Base-by-base conservation (phyloP, 2,329 filamentous ascomycete species). In the Venturiaceae sp. region DNA sequence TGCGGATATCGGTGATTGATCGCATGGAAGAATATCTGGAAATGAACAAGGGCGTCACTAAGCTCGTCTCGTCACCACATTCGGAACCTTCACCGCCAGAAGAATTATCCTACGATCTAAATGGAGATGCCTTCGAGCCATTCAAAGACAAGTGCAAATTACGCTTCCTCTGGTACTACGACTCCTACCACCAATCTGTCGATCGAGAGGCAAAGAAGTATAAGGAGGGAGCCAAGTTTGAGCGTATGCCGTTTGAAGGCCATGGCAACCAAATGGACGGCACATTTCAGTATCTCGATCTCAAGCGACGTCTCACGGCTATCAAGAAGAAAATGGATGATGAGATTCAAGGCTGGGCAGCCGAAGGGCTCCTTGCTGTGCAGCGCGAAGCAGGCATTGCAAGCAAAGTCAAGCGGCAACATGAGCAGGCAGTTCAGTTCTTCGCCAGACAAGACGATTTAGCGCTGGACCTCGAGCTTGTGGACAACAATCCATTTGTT, bases 141-240 rank as follows among this genome's bases (percentile, higher is more conserved):
- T 97, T 97, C 75, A 86, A 85, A 64, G 92, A 97, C 67, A 77
- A 96, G 5, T 89, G 87, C 78, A 97, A 97, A 73, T 85, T 88
- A 37, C 84, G 92, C 1, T 96, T 97, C 68, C 76, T 97, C 14
- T 97, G 94, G 94, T 97, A 97, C 73, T 95, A 89, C 70, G 88
- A 95, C 64, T 88, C 88, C 3, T 97, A 97, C 67, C 76, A 94
- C 23, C 76, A 80, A 3, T 81, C 86, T 1, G 85, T 95, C 55
- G 78, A 84, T 37, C 80, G 84, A 60, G 87, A 85, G 30, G 71
- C 74, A 32, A 71, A 75, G 28, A 83, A 88, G 64, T 82, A 86
- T 58, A 80, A 81, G 61, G 83, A 86, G 60, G 81, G 83, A 2
- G 75, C 83, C 37, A 62, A 69, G 0, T 97, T 99, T 66, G 72